Evolutionary conservation across 2,329 filamentous ascomycete genomes (phyloP).

Genomic region (Lasiodiplodia gonubiensis): DNA sequence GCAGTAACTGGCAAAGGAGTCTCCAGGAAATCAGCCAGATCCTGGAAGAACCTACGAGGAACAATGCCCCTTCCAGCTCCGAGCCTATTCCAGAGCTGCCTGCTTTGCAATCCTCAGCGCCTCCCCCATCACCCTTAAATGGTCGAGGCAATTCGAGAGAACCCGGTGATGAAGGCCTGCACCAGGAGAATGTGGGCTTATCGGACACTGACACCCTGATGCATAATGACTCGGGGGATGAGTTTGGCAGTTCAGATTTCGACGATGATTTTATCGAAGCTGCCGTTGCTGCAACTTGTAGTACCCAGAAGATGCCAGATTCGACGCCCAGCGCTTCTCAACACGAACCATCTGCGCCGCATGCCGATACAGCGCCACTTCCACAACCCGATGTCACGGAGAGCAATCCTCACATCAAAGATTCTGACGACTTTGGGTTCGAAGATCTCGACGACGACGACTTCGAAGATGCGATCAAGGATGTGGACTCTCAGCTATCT

Average conservation of each 20-base stretch:
- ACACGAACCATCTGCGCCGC: not conserved
- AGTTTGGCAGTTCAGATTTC: constrained; percentile 34
- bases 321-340: not conserved
- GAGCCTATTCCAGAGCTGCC: constrained; percentile 50
- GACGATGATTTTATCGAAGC: constrained; percentile 32
- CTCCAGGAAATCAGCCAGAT: constrained; percentile 55
- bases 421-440: constrained; percentile 39
- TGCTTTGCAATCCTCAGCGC: constrained; percentile 1
- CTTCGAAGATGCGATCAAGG: constrained; percentile 63
- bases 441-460: constrained; percentile 56
- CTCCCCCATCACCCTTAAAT: constrained; percentile 37
- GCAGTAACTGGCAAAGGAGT: constrained; percentile 37
- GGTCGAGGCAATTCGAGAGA: constrained; percentile 31
- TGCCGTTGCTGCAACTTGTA: not conserved
- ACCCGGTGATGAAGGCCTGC: not conserved
- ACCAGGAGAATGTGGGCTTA: not conserved
- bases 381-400: not conserved
- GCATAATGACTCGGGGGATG: constrained; percentile 17
- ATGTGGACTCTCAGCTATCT: constrained; percentile 60
- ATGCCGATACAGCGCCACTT: not conserved
- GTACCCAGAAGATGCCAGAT: not conserved
- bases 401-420: not conserved
- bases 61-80: constrained; percentile 52
- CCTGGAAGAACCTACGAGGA: constrained; percentile 41
- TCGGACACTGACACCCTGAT: not conserved